These are phyloP conservation scores for Solanum sejunctum DNA, from an alignment of 257 asterid genomes.

Conservation along the genomic window DNA sequence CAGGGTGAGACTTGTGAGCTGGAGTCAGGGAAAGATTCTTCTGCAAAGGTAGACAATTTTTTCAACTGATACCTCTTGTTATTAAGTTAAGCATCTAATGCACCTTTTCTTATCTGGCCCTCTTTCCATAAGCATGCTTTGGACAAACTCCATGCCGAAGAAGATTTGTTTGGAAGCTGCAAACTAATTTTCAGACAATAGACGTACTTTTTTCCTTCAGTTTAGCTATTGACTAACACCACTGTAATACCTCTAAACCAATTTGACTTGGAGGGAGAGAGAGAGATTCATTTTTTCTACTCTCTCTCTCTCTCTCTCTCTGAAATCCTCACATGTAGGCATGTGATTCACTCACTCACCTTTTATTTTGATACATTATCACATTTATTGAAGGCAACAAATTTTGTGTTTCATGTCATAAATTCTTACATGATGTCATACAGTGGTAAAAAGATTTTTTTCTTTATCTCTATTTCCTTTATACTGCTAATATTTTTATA, in stretches of 20 bases:
- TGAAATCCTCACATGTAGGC: neutral
- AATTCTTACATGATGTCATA: neutral
- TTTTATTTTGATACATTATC: neutral
- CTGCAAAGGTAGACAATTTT: conserved; percentile 47
- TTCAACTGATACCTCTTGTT: neutral
- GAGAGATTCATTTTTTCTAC: neutral
- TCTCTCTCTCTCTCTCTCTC: neutral
- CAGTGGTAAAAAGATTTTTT: neutral
- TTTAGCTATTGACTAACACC: neutral
- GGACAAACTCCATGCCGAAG: neutral
- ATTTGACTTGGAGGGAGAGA: neutral
- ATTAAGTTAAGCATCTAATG: neutral
- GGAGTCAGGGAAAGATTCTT: conserved; percentile 59
- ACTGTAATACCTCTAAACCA: neutral
- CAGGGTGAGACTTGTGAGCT: conserved; percentile 82
- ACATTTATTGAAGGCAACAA: neutral
- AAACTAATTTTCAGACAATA: neutral
- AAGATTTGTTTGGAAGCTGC: neutral
- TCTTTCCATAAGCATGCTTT: neutral
- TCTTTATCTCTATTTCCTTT: neutral
- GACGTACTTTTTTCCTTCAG: neutral
- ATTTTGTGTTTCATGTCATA: neutral
- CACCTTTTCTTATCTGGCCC: neutral
- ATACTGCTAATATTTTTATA: neutral
- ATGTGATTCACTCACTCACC: neutral